phyloP scores from a whole-genome alignment of 495 filamentous ascomycete species.

The Penicillium riverlandense region DNA sequence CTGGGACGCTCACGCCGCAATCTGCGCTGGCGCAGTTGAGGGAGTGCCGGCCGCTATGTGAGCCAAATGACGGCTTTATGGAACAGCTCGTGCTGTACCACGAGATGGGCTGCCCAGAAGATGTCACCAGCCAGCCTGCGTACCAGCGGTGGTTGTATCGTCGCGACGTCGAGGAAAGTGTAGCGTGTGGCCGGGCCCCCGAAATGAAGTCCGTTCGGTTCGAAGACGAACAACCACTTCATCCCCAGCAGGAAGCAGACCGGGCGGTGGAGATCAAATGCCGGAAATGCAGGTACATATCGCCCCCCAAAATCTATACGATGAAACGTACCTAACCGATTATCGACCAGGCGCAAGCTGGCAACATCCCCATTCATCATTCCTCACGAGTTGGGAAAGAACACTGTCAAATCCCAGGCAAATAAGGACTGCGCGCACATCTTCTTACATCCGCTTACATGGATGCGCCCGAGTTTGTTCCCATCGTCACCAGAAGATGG shows the following conservation, averaged over 20 bases:
- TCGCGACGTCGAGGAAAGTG: slow-evolving; percentile 65
- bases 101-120: slow-evolving; percentile 68
- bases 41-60: slow-evolving; percentile 60
- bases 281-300: slow-evolving; percentile 51
- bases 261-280: slow-evolving; percentile 47
- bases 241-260: slow-evolving; percentile 10
- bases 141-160: slow-evolving; percentile 90
- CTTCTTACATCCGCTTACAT: slow-evolving; percentile 83
- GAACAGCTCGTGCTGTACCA: slow-evolving; percentile 79
- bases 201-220: slow-evolving; percentile 70
- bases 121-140: slow-evolving; percentile 57
- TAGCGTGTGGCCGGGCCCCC: slow-evolving; percentile 63
- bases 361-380: slow-evolving; percentile 58
- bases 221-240: slow-evolving; percentile 60
- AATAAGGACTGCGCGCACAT: slow-evolving; percentile 62
- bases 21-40: slow-evolving; percentile 58
- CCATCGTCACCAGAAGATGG: slow-evolving; percentile 10
- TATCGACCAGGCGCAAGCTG: slow-evolving; percentile 43
- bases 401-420: slow-evolving; percentile 10
- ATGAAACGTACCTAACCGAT: neutral
- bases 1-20: slow-evolving; percentile 42
- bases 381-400: slow-evolving; percentile 36
- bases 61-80: slow-evolving; percentile 88
- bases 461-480: slow-evolving; percentile 78
- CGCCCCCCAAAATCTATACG: neutral